Base-by-base conservation (phyloP, 257 asterid genomes). In the Solanum sejunctum region DNA sequence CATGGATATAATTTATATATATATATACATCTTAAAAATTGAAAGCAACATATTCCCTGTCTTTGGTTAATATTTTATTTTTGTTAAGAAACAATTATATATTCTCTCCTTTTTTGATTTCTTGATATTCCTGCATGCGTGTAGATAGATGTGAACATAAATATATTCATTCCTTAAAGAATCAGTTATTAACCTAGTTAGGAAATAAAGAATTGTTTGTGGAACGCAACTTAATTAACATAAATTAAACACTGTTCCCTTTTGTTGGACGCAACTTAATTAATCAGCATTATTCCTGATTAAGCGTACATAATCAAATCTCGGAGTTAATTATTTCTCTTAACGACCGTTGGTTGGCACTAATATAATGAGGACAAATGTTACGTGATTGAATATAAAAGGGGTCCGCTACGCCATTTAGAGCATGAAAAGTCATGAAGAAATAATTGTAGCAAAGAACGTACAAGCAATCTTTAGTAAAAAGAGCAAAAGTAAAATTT, bases 1-100 rank as follows among this genome's bases (percentile, higher is more conserved):
- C 85, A 85, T 49, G 39, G 39, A 51, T 77, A 20, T 82, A 80
- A 47, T 28, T 36, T 36, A 36, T 36, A 36, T 3, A 32, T 3
- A 32, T 36, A 57, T 8, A 86, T 57, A 84, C 85, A 81, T 63
- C 87, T 36, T 36, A 81, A 52, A 80, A 83, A 47, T 47, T 75
- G 21, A 87, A 85, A 90, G 80, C 86, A 87, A 45, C 90, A 93
- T 69, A 87, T 89, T 88, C 88, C 88, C 86, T 84, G 81, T 81
- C 89, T 64, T 58, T 86, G 56, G 21, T 64, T 66, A 84, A 83
- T 82, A 12, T 69, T 8, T 57, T 66, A 20, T 54, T 55, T 52
- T 47, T 41, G 39, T 81, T 43, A 10, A 10, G 58, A 58, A 12
- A 12, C 60, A 73, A 73, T 47, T 73, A 45, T 20, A 57, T 57